Percentiles rank a stretch among this genome's conserved stretches.
Conservation (phyloP, 495 filamentous ascomycete species). For the Aspergillus ostianus region DNA sequence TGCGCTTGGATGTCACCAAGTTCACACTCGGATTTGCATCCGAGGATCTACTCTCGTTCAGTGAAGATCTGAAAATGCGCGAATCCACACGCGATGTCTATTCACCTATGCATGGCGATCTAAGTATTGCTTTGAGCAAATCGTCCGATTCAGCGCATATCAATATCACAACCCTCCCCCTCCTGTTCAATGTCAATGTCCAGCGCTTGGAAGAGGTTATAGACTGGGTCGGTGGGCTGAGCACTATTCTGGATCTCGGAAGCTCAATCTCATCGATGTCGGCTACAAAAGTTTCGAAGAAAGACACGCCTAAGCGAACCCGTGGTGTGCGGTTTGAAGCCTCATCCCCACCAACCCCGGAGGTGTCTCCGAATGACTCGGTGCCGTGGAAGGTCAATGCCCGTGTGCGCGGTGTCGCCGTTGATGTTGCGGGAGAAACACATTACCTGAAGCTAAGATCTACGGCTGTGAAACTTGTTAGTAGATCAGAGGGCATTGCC, state of each 20-base stretch:
- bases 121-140: constrained; percentile 59
- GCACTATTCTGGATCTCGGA: constrained; percentile 84
- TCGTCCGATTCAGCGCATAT: constrained; percentile 52
- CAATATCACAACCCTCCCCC: constrained; percentile 76
- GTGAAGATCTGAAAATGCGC: constrained; percentile 61
- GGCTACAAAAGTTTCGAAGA: constrained; percentile 45
- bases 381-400: constrained; percentile 65
- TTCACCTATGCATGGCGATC: constrained; percentile 58
- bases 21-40: constrained; percentile 71
- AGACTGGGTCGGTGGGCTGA: constrained; percentile 86
- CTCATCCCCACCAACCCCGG: constrained; percentile 19
- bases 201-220: constrained; percentile 82
- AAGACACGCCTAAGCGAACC: constrained; percentile 30
- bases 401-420: constrained; percentile 69
- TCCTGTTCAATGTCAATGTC: constrained; percentile 75
- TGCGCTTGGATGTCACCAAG: constrained; percentile 52
- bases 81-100: constrained; percentile 65
- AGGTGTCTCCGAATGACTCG: constrained; percentile 24
- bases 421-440: constrained; percentile 72
- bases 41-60: constrained; percentile 76
- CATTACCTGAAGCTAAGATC: constrained; percentile 73
- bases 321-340: constrained; percentile 75
- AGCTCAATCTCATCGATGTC: constrained; percentile 76
- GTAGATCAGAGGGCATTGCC: constrained; percentile 64
- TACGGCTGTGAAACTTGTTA: constrained; percentile 75